These are phyloP conservation scores for Phytophthora cryptogea DNA, from an alignment of 352 stramenopile genomes.

Conservation along the genomic window DNA sequence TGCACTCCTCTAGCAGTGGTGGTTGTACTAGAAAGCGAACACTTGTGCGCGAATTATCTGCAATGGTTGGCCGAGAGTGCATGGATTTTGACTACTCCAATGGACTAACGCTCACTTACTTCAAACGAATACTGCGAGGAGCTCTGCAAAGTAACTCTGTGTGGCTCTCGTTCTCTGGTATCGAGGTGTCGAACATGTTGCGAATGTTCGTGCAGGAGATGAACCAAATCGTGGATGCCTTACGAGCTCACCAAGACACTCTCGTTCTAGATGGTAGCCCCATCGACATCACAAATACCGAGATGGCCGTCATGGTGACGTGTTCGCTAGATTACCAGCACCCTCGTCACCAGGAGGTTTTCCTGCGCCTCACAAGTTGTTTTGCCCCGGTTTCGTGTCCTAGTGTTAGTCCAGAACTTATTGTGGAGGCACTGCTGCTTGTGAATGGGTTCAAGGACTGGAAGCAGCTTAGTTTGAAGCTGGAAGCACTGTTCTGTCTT, in stretches of 20 bases:
- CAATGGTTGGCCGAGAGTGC: constrained; percentile 49
- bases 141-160: constrained; percentile 43
- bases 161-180: constrained; percentile 49
- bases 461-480: constrained; percentile 45
- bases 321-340: constrained; percentile 36
- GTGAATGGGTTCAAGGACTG: constrained; percentile 50
- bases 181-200: constrained; percentile 43
- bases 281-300: constrained; percentile 43
- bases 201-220: constrained; percentile 49
- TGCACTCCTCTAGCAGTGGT: constrained; percentile 35
- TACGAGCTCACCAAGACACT: constrained; percentile 39
- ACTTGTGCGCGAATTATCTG: constrained; percentile 47
- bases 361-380: constrained; percentile 46
- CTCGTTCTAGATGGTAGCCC: constrained; percentile 40
- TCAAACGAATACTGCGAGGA: constrained; percentile 45
- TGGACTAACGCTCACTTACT: constrained; percentile 37
- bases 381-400: constrained; percentile 51
- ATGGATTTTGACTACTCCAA: constrained; percentile 47
- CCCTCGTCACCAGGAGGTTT: constrained; percentile 42
- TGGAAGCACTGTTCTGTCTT: constrained; percentile 37
- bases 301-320: constrained; percentile 43
- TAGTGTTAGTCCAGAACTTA: constrained; percentile 29
- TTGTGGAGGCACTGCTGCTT: constrained; percentile 45
- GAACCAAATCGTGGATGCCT: constrained; percentile 46
- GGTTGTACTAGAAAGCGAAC: constrained; percentile 47